Evolutionary conservation across 108 stramenopile genomes (phyloP).

Genomic region (Schizochytrium sp.): DNA sequence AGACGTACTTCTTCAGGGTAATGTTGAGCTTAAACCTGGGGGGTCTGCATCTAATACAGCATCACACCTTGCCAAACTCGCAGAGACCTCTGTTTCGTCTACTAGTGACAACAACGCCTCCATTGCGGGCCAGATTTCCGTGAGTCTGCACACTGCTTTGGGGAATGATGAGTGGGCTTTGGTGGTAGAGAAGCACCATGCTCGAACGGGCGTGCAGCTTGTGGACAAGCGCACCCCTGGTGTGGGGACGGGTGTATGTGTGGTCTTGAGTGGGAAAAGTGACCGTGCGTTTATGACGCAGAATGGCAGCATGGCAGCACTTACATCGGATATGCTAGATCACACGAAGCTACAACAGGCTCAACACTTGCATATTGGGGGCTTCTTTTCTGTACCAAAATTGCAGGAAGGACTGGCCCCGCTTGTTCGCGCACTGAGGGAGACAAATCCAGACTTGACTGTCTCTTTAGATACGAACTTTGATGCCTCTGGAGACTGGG

Average conservation of each 20-base stretch:
- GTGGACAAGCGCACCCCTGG: background rate
- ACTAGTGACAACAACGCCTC: background rate
- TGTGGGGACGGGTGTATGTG: background rate
- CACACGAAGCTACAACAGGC: background rate
- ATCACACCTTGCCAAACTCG: conserved; percentile 17
- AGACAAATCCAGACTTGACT: background rate
- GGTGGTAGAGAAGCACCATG: background rate
- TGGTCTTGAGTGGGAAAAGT: conserved; percentile 11
- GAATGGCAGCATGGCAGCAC: background rate
- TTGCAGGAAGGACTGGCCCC: background rate
- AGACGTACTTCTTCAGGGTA: conserved; percentile 41
- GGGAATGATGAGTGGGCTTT: conserved; percentile 9
- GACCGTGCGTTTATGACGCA: conserved; percentile 51
- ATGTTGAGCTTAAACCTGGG: conserved; percentile 22
- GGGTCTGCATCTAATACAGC: conserved; percentile 49
- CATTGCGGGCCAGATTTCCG: background rate
- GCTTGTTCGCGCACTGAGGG: conserved; percentile 17
- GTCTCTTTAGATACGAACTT: conserved; percentile 44
- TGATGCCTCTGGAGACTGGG: conserved; percentile 38
- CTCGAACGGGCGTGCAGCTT: conserved; percentile 2
- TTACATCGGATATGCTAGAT: background rate
- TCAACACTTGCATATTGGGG: conserved; percentile 29
- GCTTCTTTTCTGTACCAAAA: conserved; percentile 39
- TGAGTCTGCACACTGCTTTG: conserved; percentile 40
- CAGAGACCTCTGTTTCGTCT: background rate